Evolutionary conservation across 2,329 filamentous ascomycete genomes (phyloP).

Genomic region (Alternaria sp.): DNA sequence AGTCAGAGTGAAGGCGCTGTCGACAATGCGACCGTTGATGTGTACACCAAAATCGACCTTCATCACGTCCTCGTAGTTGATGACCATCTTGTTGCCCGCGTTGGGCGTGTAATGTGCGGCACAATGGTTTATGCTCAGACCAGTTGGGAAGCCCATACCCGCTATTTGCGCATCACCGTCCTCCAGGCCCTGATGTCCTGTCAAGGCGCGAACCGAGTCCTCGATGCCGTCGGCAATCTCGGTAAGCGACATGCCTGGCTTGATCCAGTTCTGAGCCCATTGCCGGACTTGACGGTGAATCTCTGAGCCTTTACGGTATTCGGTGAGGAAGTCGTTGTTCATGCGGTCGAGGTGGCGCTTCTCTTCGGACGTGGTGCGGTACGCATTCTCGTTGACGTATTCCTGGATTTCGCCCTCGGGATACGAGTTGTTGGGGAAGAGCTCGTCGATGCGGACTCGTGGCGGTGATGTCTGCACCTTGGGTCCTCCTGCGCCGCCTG

Average conservation of each 20-base stretch:
- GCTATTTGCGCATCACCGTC: conserved; percentile 80
- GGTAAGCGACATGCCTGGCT: conserved; percentile 80
- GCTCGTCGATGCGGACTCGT: conserved; percentile 73
- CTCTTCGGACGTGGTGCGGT: conserved; percentile 83
- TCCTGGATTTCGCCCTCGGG: conserved; percentile 81
- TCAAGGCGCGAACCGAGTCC: conserved; percentile 77
- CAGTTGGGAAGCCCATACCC: conserved; percentile 87
- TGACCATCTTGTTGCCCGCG: conserved; percentile 78
- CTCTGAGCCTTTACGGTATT: conserved; percentile 86
- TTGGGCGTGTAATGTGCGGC: conserved; percentile 90
- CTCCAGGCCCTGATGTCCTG: conserved; percentile 77
- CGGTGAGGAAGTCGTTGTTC: conserved; percentile 78
- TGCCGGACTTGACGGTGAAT: conserved; percentile 87
- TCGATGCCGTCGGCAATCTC: conserved; percentile 90
- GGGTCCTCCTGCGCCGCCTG: conserved; percentile 55
- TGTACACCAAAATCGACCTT: conserved; percentile 78
- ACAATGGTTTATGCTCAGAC: conserved; percentile 83
- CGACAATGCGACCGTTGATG: conserved; percentile 74
- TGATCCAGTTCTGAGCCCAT: conserved; percentile 81
- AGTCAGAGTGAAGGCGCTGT: conserved; percentile 74
- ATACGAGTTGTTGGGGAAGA: conserved; percentile 77
- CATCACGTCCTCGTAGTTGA: conserved; percentile 73
- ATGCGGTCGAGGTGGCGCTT: conserved; percentile 83
- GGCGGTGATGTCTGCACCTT: conserved; percentile 81
- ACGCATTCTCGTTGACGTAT: conserved; percentile 78